Conservation (phyloP, 257 asterid genomes). For the Solanum sitiens region DNA sequence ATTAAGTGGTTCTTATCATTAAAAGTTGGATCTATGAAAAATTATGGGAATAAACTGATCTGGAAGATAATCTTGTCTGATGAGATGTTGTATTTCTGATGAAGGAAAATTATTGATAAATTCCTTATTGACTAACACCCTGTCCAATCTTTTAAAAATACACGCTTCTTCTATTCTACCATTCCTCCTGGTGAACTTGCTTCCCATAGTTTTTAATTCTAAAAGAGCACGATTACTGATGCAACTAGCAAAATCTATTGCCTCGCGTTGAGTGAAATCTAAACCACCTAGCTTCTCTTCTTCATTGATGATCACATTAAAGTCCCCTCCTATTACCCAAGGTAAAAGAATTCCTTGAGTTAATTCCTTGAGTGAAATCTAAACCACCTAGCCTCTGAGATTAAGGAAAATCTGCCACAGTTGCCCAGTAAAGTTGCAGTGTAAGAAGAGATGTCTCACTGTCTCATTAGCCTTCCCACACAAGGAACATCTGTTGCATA, state of each 20-base stretch:
- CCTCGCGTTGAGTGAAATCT: background rate
- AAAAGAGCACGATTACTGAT: background rate
- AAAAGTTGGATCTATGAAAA: background rate
- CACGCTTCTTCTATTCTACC: background rate
- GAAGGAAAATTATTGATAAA: background rate
- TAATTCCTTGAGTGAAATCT: too few species aligned
- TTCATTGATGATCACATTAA: too few species aligned
- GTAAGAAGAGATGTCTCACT: too few species aligned
- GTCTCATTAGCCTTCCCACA: too few species aligned
- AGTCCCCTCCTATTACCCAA: background rate
- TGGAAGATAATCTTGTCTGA: background rate
- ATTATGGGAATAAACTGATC: background rate
- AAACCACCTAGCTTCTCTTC: background rate
- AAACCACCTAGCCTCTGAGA: too few species aligned
- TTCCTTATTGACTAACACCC: background rate
- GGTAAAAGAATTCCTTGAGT: background rate
- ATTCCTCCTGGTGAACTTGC: background rate
- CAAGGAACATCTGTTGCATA: too few species aligned
- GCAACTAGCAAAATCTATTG: background rate
- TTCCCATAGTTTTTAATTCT: background rate
- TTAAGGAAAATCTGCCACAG: too few species aligned
- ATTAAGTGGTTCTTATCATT: background rate
- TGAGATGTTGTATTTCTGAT: background rate
- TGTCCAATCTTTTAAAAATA: background rate
- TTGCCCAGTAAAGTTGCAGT: too few species aligned